phyloP scores from a whole-genome alignment of 257 asterid genomes.

The Plantago ovata region DNA sequence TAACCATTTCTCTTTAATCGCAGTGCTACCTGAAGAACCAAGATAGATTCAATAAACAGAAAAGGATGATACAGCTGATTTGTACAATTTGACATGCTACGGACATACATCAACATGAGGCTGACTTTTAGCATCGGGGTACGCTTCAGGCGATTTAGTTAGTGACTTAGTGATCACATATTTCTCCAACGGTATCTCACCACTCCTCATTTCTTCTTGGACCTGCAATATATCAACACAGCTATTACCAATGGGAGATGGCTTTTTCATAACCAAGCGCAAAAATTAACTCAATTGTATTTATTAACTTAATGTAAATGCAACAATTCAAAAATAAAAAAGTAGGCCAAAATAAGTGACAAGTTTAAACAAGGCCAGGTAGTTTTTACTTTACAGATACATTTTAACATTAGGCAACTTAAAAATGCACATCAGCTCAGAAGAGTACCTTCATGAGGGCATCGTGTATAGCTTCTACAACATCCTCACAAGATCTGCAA shows the following conservation, averaged over 20 bases:
- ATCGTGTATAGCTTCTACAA: slow-evolving; percentile 83
- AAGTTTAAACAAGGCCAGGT: too few species aligned
- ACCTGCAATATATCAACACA: slow-evolving; percentile 44
- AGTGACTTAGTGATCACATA: slow-evolving; percentile 85
- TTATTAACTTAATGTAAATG: too few species aligned
- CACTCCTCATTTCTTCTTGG: slow-evolving; percentile 89
- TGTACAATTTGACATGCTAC: slow-evolving; percentile 12
- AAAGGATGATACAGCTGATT: slow-evolving; percentile 8
- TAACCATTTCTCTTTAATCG: slow-evolving; percentile 81
- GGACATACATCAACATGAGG: slow-evolving; percentile 93
- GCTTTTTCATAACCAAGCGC: slow-evolving; percentile 1
- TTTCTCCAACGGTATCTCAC: slow-evolving; percentile 80
- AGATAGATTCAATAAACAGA: slow-evolving; percentile 19
- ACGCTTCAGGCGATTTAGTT: slow-evolving; percentile 94
- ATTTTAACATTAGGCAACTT: slow-evolving; percentile 8
- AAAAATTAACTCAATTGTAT: too few species aligned
- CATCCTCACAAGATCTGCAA: slow-evolving; percentile 91
- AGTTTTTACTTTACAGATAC: too few species aligned
- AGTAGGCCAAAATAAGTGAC: too few species aligned
- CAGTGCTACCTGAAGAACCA: slow-evolving; percentile 76
- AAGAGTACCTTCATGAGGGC: slow-evolving; percentile 69
- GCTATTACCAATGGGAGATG: slow-evolving; percentile 10
- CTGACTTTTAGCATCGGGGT: slow-evolving; percentile 90
- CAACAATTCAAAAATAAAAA: too few species aligned
- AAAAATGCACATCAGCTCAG: slow-evolving; percentile 17